phyloP scores from a whole-genome alignment of 495 filamentous ascomycete genomes.

The Recurvomyces mirabilis region DNA sequence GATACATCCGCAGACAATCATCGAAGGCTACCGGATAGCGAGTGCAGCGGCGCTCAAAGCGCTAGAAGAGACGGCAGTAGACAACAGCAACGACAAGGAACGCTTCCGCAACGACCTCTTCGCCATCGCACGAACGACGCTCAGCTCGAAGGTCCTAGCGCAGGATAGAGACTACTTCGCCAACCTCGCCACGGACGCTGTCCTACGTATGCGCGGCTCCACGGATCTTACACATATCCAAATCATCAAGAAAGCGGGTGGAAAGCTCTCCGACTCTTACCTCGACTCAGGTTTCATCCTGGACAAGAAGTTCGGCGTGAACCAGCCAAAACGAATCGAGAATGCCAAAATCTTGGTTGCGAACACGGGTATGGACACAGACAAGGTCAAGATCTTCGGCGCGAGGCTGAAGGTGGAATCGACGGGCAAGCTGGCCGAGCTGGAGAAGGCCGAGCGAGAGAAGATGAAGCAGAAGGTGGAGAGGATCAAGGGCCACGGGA shows the following conservation, averaged over 20 bases:
- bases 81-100: conserved; percentile 71
- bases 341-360: conserved; percentile 97
- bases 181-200: conserved; percentile 81
- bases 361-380: conserved; percentile 98
- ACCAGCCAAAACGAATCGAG: conserved; percentile 93
- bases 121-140: conserved; percentile 86
- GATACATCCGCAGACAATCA: conserved; percentile 98
- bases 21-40: conserved; percentile 97
- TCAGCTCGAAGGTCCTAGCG: conserved; percentile 92
- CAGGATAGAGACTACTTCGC: conserved; percentile 92
- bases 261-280: conserved; percentile 93
- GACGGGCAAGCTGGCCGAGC: conserved; percentile 88
- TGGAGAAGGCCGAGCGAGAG: conserved; percentile 94
- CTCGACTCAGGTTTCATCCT: conserved; percentile 96
- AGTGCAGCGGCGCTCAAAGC: conserved; percentile 75
- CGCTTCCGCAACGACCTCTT: conserved; percentile 83
- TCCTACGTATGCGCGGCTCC: conserved; percentile 79
- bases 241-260: conserved; percentile 98
- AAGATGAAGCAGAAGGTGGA: conserved; percentile 99
- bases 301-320: conserved; percentile 97
- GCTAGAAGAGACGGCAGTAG: conserved; percentile 71
- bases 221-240: conserved; percentile 96
- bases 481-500: conserved; percentile 94
- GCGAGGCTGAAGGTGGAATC: conserved; percentile 90
- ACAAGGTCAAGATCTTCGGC: conserved; percentile 99